Evolutionary conservation across 306 rosid genomes (phyloP), one percentile per base, ranked within the genome.

Genomic region (Vigna hirtella): DNA sequence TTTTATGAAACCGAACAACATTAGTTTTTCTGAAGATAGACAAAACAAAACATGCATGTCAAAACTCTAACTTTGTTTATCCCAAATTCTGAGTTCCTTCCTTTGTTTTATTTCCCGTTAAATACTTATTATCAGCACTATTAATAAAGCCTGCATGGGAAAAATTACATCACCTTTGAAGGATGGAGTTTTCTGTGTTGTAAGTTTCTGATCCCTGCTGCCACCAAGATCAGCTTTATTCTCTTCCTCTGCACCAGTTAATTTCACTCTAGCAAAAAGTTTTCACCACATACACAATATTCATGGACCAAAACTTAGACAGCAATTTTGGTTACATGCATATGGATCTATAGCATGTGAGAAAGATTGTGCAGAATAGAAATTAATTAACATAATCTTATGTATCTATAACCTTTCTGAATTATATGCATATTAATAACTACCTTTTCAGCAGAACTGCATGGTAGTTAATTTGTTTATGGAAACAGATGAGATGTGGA

Each of bases 101-200:
- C 28, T 26, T 26, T 26, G 28, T 26, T 26, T 3, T 26, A 26
- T 26, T 26, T 26, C 28, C 3, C 28, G 3, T 26, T 26, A 26
- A 26, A 26, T 26, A 26, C 28, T 26, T 26, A 26, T 26, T 26
- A 26, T 26, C 28, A 26, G 28, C 3, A 26, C 3, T 26, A 26
- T 26, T 26, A 26, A 26, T 26, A 26, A 26, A 26, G 28, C 28
- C 28, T 26, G 28, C 28, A 26, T 26, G 28, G 55, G 66, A 70
- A 61, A 32, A 52, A 53, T n/a, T 36, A 34, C 66, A 49, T 73
- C 79, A 92, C 98, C 99, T 95, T 85, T 87, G 73, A 81, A 83
- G 51, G 93, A 84, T 56, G 49, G 72, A 26, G 84, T 56, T 73
- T 77, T 86, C 56, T 70, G 87, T 8, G 72, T 59, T 66, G 75